Evolutionary conservation across 768 basidiomycete genomes (phyloP).

Genomic region (Suillus decipiens): DNA sequence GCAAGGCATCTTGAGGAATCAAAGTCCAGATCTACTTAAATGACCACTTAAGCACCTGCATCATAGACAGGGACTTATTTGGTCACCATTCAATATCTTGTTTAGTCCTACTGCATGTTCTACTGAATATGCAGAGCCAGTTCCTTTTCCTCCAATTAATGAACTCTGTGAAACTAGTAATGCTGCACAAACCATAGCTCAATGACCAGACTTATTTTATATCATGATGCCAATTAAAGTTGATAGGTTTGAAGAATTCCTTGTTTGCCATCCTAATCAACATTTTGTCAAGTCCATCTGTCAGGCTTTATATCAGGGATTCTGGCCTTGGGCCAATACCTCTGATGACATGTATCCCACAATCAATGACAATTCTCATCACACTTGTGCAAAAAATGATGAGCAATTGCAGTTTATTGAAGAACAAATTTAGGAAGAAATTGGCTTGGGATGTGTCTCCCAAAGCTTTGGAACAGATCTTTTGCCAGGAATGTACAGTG

Average conservation of each 20-base stretch:
- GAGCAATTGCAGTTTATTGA: conserved; percentile 26
- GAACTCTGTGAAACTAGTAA: neutral
- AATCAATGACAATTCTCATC: neutral
- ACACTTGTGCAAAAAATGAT: neutral
- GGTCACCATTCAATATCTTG: neutral
- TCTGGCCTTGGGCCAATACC: conserved; percentile 33
- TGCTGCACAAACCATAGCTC: neutral
- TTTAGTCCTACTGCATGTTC: neutral
- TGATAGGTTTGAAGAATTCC: conserved; percentile 22
- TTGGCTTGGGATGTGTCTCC: conserved; percentile 18
- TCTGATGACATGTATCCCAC: neutral
- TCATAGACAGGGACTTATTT: neutral
- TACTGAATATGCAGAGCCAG: neutral
- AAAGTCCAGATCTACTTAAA: neutral
- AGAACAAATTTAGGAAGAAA: conserved; percentile 16
- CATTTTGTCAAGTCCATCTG: conserved; percentile 31
- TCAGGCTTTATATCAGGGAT: conserved; percentile 26
- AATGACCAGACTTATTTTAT: conserved; percentile 8
- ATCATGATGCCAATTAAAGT: conserved; percentile 32
- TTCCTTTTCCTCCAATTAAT: neutral
- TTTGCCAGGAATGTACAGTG: conserved; percentile 43
- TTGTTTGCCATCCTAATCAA: conserved; percentile 31
- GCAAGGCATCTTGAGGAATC: neutral
- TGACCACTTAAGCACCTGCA: neutral
- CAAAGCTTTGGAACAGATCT: conserved; percentile 27